Conservation (phyloP, 257 asterid species). For the Thymus mandschuricus region DNA sequence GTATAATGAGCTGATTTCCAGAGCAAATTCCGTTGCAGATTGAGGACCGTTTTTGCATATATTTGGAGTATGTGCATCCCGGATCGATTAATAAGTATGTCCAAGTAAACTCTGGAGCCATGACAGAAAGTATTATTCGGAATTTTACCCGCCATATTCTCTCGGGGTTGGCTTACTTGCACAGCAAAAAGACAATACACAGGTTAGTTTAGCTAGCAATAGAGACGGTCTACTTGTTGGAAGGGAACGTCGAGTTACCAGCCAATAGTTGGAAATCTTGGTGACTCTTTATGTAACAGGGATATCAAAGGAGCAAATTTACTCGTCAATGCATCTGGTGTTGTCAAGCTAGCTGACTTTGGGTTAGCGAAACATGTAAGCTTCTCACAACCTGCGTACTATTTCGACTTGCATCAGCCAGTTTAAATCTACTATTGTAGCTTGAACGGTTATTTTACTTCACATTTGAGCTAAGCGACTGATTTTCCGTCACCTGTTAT, state of each 20-base stretch:
- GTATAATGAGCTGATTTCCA: conserved; percentile 18
- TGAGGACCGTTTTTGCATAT: conserved; percentile 88
- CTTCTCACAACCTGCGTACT: conserved; percentile 26
- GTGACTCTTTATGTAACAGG: conserved; percentile 45
- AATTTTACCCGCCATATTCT: conserved; percentile 89
- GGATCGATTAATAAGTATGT: conserved; percentile 78
- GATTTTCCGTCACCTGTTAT: background rate
- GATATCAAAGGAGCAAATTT: conserved; percentile 95
- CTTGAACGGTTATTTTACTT: background rate
- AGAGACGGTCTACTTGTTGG: background rate
- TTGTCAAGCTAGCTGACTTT: conserved; percentile 91
- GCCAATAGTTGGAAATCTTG: conserved; percentile 10
- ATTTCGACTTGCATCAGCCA: conserved; percentile 3
- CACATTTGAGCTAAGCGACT: background rate
- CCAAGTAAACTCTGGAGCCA: conserved; percentile 70
- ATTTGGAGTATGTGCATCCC: conserved; percentile 93
- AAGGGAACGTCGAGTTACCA: background rate
- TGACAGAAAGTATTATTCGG: conserved; percentile 83
- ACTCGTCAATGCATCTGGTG: conserved; percentile 82
- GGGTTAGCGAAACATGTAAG: conserved; percentile 94
- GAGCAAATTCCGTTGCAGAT: conserved; percentile 47
- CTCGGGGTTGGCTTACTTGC: conserved; percentile 88
- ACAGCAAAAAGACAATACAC: conserved; percentile 78
- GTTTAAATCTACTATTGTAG: background rate
- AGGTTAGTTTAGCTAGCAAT: conserved; percentile 48